Evolutionary conservation across 2,329 filamentous ascomycete genomes (phyloP).

Genomic region (Didymella lethalis): DNA sequence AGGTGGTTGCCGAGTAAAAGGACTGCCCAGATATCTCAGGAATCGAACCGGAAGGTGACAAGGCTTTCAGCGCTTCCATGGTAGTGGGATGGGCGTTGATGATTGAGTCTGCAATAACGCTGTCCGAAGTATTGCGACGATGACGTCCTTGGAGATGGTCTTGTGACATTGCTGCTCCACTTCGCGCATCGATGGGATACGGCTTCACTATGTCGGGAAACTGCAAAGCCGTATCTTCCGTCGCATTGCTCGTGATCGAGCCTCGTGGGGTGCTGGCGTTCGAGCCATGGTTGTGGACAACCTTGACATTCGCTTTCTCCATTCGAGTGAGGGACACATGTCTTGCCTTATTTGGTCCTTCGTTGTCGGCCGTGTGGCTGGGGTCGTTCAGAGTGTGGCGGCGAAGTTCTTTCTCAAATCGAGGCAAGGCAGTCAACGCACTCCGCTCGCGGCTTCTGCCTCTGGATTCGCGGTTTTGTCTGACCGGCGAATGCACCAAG

Average conservation of each 20-base stretch:
- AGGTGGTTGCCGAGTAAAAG: constrained; percentile 17
- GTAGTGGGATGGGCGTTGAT: constrained; percentile 42
- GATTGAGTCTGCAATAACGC: constrained; percentile 38
- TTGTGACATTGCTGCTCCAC: neutral
- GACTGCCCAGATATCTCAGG: constrained; percentile 18
- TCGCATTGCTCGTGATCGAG: constrained; percentile 26
- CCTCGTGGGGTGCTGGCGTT: constrained; percentile 30
- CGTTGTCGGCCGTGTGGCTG: constrained; percentile 2
- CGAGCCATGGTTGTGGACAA: constrained; percentile 35
- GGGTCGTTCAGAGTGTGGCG: constrained; percentile 1
- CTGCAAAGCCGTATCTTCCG: constrained; percentile 9
- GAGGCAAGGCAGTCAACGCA: constrained; percentile 27
- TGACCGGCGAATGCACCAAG: constrained; percentile 10
- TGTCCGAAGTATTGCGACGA: constrained; percentile 37
- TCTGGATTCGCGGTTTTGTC: constrained; percentile 4
- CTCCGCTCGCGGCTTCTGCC: constrained; percentile 26
- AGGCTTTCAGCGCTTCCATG: constrained; percentile 38
- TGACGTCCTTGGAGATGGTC: constrained; percentile 20
- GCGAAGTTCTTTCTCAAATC: constrained; percentile 20
- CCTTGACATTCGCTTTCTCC: constrained; percentile 28
- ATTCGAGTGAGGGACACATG: constrained; percentile 37
- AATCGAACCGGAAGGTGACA: constrained; percentile 27
- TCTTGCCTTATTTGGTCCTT: constrained; percentile 28
- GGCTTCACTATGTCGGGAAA: constrained; percentile 16
- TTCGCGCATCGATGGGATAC: constrained; percentile 15